Conservation (phyloP, 352 stramenopile genomes). For the Globisporangium lucens region DNA sequence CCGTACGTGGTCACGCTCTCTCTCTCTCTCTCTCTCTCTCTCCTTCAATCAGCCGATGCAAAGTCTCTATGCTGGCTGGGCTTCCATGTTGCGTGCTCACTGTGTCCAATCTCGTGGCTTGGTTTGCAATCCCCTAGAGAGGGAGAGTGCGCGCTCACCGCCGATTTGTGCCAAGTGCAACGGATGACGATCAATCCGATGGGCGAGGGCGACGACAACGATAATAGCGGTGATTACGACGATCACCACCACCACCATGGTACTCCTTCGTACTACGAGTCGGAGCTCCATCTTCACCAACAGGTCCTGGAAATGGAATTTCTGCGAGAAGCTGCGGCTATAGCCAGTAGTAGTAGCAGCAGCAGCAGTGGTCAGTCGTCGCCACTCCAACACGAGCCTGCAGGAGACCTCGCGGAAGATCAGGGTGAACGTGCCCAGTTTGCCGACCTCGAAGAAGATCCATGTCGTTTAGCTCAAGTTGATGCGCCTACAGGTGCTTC, state of each 20-base stretch:
- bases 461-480: not conserved
- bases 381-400: not conserved
- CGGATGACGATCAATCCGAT: slow-evolving; percentile 74
- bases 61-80: too few species aligned
- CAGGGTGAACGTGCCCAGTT: not conserved
- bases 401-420: not conserved
- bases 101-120: not conserved
- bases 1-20: slow-evolving; percentile 22
- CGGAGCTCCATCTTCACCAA: not conserved
- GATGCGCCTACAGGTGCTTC: not conserved
- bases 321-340: not conserved
- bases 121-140: slow-evolving; percentile 11
- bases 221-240: slow-evolving; percentile 14
- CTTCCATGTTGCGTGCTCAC: not conserved
- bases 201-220: slow-evolving; percentile 32
- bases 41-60: not conserved
- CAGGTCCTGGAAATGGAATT: slow-evolving; percentile 15
- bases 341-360: not conserved
- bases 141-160: slow-evolving; percentile 25
- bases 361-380: not conserved
- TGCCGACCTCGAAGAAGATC: not conserved
- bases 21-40: not conserved
- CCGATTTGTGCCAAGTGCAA: slow-evolving; percentile 51
- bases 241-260: slow-evolving; percentile 3
- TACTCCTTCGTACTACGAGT: not conserved